Percentiles rank a stretch among this genome's conserved stretches.
These are phyloP conservation scores for Candida qinlingensis DNA, from an alignment of 805 yeast species.

Conservation along the genomic window DNA sequence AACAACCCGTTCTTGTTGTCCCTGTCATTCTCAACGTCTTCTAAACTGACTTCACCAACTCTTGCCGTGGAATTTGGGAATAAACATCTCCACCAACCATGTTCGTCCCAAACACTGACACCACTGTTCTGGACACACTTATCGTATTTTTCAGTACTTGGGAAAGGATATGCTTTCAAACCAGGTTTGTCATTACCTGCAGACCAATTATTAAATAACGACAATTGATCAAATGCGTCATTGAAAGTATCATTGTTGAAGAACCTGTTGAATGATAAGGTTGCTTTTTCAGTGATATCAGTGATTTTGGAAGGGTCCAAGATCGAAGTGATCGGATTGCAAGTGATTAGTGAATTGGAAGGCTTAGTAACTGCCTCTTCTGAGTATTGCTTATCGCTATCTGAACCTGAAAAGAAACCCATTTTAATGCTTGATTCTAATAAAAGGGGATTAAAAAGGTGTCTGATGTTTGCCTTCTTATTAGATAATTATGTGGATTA, in stretches of 20 bases:
- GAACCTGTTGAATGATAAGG: neutral
- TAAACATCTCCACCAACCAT: constrained; percentile 88
- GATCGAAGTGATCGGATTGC: neutral
- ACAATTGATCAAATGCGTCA: constrained; percentile 2
- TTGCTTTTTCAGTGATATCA: constrained; percentile 2
- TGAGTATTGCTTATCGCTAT: constrained; percentile 10
- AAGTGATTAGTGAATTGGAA: neutral
- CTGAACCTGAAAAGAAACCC: constrained; percentile 17
- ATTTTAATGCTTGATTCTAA: neutral
- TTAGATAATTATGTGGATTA: too few species aligned
- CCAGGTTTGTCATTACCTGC: constrained; percentile 28
- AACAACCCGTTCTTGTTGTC: constrained; percentile 49
- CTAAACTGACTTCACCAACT: constrained; percentile 39
- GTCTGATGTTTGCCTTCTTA: too few species aligned
- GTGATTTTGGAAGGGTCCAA: constrained; percentile 1
- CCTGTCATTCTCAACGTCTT: constrained; percentile 46
- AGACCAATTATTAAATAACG: constrained; percentile 11
- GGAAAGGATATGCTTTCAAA: constrained; percentile 49
- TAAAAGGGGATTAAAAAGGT: too few species aligned
- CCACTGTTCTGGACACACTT: constrained; percentile 66
- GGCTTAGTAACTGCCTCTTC: constrained; percentile 9
- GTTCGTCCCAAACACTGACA: constrained; percentile 71
- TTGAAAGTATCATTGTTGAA: constrained; percentile 7
- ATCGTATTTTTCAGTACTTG: constrained; percentile 52
- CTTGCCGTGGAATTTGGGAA: constrained; percentile 52